Conservation (phyloP, 768 basidiomycete genomes). For the Hypholoma fasciculare region DNA sequence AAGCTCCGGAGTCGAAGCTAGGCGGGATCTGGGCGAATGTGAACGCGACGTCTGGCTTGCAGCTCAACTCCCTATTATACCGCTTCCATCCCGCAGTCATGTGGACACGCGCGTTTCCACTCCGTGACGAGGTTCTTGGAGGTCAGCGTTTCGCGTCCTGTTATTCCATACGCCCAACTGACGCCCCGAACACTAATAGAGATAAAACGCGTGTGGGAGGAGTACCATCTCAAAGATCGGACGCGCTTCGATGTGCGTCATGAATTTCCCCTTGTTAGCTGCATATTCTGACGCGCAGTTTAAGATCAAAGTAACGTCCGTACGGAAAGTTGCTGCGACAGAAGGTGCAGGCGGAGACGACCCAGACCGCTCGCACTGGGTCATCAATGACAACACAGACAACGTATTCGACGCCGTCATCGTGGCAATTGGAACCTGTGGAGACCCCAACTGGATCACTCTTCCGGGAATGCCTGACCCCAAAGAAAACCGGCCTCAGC, state of each 20-base stretch:
- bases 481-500: constrained; percentile 7
- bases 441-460: constrained; percentile 41
- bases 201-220: constrained; percentile 42
- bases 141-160: constrained; percentile 22
- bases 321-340: constrained; percentile 24
- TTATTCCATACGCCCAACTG: background rate
- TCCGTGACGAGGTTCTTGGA: constrained; percentile 48
- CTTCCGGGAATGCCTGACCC: constrained; percentile 44
- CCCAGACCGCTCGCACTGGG: constrained; percentile 35
- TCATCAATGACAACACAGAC: constrained; percentile 46
- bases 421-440: constrained; percentile 50
- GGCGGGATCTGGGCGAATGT: constrained; percentile 56
- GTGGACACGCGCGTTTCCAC: constrained; percentile 46
- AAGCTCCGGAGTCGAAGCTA: constrained; percentile 23
- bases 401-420: constrained; percentile 52
- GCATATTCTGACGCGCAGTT: background rate
- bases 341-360: constrained; percentile 12
- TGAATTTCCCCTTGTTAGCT: background rate
- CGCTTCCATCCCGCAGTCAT: constrained; percentile 48
- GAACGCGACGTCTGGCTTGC: constrained; percentile 50
- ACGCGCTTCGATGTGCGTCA: constrained; percentile 42
- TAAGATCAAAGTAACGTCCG: constrained; percentile 36
- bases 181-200: constrained; percentile 21
- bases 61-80: constrained; percentile 51
- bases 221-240: constrained; percentile 45